Conservation (phyloP, 495 filamentous ascomycete genomes). For the Neurospora cerealis region DNA sequence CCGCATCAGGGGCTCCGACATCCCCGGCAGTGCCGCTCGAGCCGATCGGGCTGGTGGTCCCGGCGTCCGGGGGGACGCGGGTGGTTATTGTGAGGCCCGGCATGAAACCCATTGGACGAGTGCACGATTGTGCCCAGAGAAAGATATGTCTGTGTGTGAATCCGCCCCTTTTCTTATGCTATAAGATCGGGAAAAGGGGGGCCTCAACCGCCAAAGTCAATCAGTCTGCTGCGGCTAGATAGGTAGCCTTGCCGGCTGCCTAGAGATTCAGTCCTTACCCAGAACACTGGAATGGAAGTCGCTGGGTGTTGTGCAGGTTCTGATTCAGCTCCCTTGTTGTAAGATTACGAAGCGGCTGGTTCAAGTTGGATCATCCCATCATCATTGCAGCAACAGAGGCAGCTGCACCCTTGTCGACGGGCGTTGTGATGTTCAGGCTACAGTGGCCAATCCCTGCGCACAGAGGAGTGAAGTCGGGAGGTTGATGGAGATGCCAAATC, state of each 20-base stretch:
- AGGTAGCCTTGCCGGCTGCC: neutral
- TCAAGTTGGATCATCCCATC: neutral
- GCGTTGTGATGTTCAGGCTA: neutral
- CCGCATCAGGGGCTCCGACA: neutral
- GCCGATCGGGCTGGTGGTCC: neutral
- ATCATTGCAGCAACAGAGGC: neutral
- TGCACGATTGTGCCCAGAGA: neutral
- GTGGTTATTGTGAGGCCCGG: slow-evolving; percentile 19
- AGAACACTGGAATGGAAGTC: neutral
- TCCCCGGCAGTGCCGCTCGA: neutral
- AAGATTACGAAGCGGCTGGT: neutral
- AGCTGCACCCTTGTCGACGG: neutral
- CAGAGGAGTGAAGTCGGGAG: neutral
- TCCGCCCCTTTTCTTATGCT: neutral
- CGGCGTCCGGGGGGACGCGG: neutral
- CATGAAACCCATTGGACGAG: slow-evolving; percentile 6
- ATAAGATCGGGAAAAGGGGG: neutral
- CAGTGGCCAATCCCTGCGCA: neutral
- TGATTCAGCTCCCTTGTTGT: neutral
- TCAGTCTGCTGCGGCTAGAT: neutral
- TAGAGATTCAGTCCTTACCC: neutral
- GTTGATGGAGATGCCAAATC: neutral
- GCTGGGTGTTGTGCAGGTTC: neutral
- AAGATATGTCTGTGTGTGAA: neutral
- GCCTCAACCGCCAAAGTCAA: neutral